A percentile compares a stretch with the other conserved stretches of the same genome.
phyloP scores from a whole-genome alignment of 805 yeast genomes.

The Wickerhamomyces xylosicus region DNA sequence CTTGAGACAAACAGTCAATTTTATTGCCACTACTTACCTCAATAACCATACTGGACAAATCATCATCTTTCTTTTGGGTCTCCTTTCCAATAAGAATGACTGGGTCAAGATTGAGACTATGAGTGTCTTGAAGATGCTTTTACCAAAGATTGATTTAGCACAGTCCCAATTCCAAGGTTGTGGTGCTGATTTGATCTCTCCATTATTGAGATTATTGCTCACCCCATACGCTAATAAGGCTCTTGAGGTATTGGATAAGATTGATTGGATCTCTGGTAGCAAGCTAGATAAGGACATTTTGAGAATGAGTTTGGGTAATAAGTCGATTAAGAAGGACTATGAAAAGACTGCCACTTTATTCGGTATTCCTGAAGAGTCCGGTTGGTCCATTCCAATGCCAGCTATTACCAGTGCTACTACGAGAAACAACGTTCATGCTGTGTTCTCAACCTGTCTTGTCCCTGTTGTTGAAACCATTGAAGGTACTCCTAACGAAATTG shows the following conservation, averaged over 20 bases:
- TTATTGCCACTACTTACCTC: slow-evolving; percentile 59
- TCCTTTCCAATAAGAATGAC: slow-evolving; percentile 60
- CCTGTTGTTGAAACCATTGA: slow-evolving; percentile 14
- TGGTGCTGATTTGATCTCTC: slow-evolving; percentile 93
- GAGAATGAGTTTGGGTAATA: slow-evolving; percentile 83
- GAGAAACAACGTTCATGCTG: slow-evolving; percentile 90
- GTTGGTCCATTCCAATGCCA: slow-evolving; percentile 98
- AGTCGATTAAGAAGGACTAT: slow-evolving; percentile 66
- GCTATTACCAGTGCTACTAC: slow-evolving; percentile 82
- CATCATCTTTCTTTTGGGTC: slow-evolving; percentile 65
- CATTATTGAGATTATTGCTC: slow-evolving; percentile 64
- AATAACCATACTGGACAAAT: slow-evolving; percentile 67
- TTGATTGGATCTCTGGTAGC: slow-evolving; percentile 78
- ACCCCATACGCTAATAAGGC: slow-evolving; percentile 89
- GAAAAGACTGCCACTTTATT: slow-evolving; percentile 82
- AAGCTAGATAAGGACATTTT: slow-evolving; percentile 85
- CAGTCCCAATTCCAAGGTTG: slow-evolving; percentile 75
- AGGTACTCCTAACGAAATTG: slow-evolving; percentile 20
- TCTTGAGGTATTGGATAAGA: slow-evolving; percentile 79
- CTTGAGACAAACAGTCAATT: slow-evolving; percentile 65
- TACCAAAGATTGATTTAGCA: slow-evolving; percentile 70
- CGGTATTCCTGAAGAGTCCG: slow-evolving; percentile 91
- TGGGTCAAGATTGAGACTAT: slow-evolving; percentile 82
- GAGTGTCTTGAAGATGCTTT: slow-evolving; percentile 59
- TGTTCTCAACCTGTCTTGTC: slow-evolving; percentile 69